Percentiles rank a stretch among this genome's conserved stretches.
Conservation (phyloP, 2,329 filamentous ascomycete genomes). For the Elsinoe batatas region DNA sequence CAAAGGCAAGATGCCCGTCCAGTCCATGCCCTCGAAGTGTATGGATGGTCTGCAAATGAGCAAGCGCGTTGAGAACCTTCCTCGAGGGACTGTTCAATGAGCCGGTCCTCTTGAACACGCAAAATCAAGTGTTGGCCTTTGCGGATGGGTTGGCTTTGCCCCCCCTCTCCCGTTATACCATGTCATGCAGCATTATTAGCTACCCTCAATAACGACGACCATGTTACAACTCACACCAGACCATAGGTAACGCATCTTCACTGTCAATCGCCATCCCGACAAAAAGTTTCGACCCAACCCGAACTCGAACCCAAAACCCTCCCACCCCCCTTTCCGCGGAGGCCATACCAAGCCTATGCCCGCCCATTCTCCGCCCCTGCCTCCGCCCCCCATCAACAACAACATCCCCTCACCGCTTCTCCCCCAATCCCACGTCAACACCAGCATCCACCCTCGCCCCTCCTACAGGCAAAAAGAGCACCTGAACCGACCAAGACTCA, state of each 20-base stretch:
- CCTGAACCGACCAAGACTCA: constrained; percentile 2
- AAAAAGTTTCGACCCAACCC: neutral
- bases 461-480: neutral
- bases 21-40: neutral
- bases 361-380: too few relatives aligned
- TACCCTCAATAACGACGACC: too few relatives aligned
- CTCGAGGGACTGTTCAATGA: constrained; percentile 19
- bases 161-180: too few relatives aligned
- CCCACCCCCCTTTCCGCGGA: neutral
- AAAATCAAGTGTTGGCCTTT: too few relatives aligned
- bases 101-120: too few relatives aligned
- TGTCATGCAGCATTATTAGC: too few relatives aligned
- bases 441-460: neutral
- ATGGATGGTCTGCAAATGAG: constrained; percentile 13
- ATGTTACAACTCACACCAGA: too few relatives aligned
- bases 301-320: neutral
- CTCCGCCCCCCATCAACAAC: too few relatives aligned
- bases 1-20: neutral
- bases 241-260: too few relatives aligned
- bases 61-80: constrained; percentile 19
- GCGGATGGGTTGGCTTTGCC: too few relatives aligned
- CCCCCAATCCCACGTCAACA: too few relatives aligned
- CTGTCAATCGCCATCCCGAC: neutral
- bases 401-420: too few relatives aligned
- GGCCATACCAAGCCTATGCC: neutral